Conservation (phyloP, 2,329 filamentous ascomycete genomes). For the Sarocladiaceae sp. region DNA sequence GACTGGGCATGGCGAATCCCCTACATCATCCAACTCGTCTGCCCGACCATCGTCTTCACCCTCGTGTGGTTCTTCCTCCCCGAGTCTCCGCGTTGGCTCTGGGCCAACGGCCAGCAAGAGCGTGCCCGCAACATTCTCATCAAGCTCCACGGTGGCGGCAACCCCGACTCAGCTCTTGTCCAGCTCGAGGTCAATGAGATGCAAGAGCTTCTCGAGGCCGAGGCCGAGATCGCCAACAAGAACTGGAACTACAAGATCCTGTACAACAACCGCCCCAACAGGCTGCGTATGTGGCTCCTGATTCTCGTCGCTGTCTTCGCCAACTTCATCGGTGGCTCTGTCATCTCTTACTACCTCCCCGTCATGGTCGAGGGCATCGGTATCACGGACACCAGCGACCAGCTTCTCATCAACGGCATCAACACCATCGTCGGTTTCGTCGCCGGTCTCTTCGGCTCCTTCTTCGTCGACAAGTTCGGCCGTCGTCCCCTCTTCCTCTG, state of each 20-base stretch:
- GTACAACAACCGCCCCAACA: conserved; percentile 41
- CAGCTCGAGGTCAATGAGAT: conserved; percentile 41
- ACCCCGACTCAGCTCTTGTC: conserved; percentile 26
- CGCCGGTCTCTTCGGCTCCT: conserved; percentile 32
- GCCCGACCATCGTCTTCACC: conserved; percentile 35
- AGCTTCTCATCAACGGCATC: conserved; percentile 32
- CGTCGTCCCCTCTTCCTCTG: conserved; percentile 42
- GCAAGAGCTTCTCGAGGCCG: conserved; percentile 38
- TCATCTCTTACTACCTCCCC: conserved; percentile 43
- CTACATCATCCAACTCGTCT: conserved; percentile 38
- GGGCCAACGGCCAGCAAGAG: conserved; percentile 9
- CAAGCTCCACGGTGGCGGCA: conserved; percentile 17
- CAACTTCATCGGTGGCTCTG: conserved; percentile 43
- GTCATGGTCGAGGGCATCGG: conserved; percentile 39
- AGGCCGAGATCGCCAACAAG: conserved; percentile 29
- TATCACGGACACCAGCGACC: conserved; percentile 31
- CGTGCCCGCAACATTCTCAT: neutral
- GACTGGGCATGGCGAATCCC: conserved; percentile 47
- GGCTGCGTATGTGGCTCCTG: conserved; percentile 39
- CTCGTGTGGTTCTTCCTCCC: conserved; percentile 42
- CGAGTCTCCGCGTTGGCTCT: conserved; percentile 27
- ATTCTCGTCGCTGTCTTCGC: conserved; percentile 44
- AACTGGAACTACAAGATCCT: conserved; percentile 39
- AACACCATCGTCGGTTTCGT: conserved; percentile 38
- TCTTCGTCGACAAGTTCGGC: conserved; percentile 41